phyloP scores from a whole-genome alignment of 2,329 filamentous ascomycete species.

The Myriosclerotinia duriaeana region DNA sequence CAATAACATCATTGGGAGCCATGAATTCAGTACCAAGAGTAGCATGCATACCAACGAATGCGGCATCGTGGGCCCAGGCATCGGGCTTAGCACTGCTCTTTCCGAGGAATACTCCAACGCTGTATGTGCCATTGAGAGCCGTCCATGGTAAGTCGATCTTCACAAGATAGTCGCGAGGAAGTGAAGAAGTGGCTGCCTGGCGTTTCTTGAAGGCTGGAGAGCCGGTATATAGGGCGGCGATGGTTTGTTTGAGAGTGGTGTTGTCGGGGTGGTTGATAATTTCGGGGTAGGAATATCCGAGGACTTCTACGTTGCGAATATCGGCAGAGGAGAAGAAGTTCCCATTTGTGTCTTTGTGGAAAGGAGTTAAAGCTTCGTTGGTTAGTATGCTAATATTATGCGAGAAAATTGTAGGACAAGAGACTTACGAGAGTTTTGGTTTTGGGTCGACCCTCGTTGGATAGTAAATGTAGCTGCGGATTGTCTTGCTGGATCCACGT shows the following conservation, averaged over 20 bases:
- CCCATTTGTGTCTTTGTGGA: conserved; percentile 49
- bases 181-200: conserved; percentile 7
- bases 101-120: conserved; percentile 41
- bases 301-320: conserved; percentile 38
- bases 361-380: conserved; percentile 53
- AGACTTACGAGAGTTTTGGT: conserved; percentile 17
- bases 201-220: not conserved
- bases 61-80: conserved; percentile 23
- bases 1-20: conserved; percentile 27
- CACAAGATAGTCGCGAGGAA: conserved; percentile 39
- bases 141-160: conserved; percentile 40
- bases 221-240: conserved; percentile 19
- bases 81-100: conserved; percentile 34
- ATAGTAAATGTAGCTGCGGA: conserved; percentile 60
- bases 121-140: conserved; percentile 38
- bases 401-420: too few relatives aligned
- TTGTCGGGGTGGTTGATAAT: conserved; percentile 15
- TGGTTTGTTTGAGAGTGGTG: conserved; percentile 15
- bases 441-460: conserved; percentile 35
- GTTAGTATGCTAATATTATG: not conserved
- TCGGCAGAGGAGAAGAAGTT: conserved; percentile 20
- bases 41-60: conserved; percentile 21
- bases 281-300: conserved; percentile 75
- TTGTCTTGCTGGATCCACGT: conserved; percentile 57
- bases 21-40: conserved; percentile 6